Evolutionary conservation across 1,284 basidiomycete species (phyloP).

Genomic region (Entoloma clypeatum): DNA sequence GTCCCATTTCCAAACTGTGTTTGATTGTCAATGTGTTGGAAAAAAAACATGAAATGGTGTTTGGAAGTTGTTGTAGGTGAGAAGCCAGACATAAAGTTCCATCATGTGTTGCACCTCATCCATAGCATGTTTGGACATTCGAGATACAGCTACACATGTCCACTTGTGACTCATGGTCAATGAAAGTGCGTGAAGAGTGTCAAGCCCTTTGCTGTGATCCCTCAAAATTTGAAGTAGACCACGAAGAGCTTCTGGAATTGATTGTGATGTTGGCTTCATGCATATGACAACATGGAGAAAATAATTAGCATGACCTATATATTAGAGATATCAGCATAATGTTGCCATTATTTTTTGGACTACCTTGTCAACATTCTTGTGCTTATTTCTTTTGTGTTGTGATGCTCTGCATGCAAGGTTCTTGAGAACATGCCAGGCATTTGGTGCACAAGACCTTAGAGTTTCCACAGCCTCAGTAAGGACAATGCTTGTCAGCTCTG

Average conservation of each 20-base stretch:
- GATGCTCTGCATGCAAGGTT: constrained; percentile 20
- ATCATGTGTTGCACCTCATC: constrained; percentile 16
- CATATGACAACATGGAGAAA: constrained; percentile 26
- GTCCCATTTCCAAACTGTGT: constrained; percentile 33
- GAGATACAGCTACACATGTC: constrained; percentile 23
- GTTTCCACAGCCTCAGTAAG: constrained; percentile 14
- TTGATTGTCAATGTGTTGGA: constrained; percentile 32
- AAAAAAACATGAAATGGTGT: constrained; percentile 33
- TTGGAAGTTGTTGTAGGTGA: constrained; percentile 37
- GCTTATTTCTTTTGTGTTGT: constrained; percentile 21
- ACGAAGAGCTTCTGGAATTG: constrained; percentile 28
- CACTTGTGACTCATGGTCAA: constrained; percentile 38
- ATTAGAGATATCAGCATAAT: not conserved
- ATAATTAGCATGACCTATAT: constrained; percentile 23
- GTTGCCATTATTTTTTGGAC: not conserved
- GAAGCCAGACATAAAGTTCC: constrained; percentile 21
- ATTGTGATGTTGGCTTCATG: constrained; percentile 26
- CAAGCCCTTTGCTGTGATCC: constrained; percentile 30
- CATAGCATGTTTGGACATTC: constrained; percentile 20
- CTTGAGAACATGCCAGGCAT: constrained; percentile 21
- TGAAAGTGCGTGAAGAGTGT: constrained; percentile 29
- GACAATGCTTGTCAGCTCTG: constrained; percentile 15
- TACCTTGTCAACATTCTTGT: constrained; percentile 28
- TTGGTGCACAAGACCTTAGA: constrained; percentile 17
- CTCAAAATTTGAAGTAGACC: constrained; percentile 33